These are phyloP conservation scores for Hymenoscyphus repandus DNA, from an alignment of 2,329 filamentous ascomycete species.

Conservation along the genomic window DNA sequence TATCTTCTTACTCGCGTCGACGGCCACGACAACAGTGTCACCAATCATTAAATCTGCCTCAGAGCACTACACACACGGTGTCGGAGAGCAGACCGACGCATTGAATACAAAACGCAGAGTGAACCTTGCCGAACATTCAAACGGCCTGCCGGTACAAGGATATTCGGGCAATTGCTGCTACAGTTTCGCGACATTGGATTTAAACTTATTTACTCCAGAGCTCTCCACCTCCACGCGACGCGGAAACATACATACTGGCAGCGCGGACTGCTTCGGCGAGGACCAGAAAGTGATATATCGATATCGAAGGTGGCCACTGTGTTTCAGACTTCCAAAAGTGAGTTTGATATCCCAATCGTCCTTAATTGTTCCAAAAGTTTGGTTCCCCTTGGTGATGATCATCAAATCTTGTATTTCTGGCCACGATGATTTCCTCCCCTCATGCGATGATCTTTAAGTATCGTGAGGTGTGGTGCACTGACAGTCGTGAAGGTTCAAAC, in stretches of 20 bases:
- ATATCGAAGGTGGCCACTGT: slow-evolving; percentile 3
- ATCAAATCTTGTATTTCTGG: slow-evolving; percentile 9
- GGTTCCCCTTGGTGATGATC: neutral
- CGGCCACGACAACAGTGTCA: too few relatives aligned
- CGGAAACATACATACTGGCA: slow-evolving; percentile 17
- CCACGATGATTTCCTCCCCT: slow-evolving; percentile 7
- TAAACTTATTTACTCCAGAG: slow-evolving; percentile 1
- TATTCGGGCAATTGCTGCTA: slow-evolving; percentile 20
- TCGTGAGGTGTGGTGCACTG: slow-evolving; percentile 21
- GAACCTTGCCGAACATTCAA: slow-evolving; percentile 16
- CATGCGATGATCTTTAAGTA: slow-evolving; percentile 10
- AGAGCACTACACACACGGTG: too few relatives aligned
- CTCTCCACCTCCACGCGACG: neutral
- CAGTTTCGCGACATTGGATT: slow-evolving; percentile 12
- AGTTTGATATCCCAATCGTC: slow-evolving; percentile 6
- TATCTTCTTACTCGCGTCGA: too few relatives aligned
- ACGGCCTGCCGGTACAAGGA: slow-evolving; percentile 20
- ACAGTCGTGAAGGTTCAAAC: slow-evolving; percentile 19
- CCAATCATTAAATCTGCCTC: too few relatives aligned
- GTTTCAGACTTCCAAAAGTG: slow-evolving; percentile 9
- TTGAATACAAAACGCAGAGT: slow-evolving; percentile 10
- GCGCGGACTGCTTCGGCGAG: slow-evolving; percentile 4
- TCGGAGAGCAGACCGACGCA: slow-evolving; percentile 7
- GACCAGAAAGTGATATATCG: neutral
- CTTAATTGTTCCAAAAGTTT: neutral